phyloP scores from a whole-genome alignment of 441 rosid genomes.

The Erodium moschatum region DNA sequence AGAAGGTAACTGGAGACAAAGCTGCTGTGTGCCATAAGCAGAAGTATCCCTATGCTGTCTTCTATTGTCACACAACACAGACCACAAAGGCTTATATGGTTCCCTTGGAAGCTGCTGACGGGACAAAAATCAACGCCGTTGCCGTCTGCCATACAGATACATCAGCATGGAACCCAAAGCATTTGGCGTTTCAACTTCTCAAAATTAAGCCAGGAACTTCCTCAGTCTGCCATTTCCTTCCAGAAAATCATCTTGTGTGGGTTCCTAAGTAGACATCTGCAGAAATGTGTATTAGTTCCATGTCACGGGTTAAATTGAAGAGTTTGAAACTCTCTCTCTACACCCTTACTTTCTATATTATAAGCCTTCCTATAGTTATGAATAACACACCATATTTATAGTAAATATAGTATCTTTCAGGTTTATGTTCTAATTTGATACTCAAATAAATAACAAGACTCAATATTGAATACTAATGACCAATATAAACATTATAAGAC shows the following conservation, averaged over 20 bases:
- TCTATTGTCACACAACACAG: slow-evolving; percentile 16
- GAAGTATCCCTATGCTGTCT: slow-evolving; percentile 18
- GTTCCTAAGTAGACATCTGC: slow-evolving; percentile 10
- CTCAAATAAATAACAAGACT: no score
- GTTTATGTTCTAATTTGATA: no score
- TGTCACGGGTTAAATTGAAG: no score
- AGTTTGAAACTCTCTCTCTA: no score
- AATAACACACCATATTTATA: neutral
- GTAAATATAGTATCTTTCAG: no score
- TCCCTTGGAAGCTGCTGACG: slow-evolving; percentile 17
- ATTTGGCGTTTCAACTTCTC: slow-evolving; percentile 26
- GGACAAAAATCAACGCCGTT: slow-evolving; percentile 16
- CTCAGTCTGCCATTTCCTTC: slow-evolving; percentile 25
- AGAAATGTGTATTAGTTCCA: no score
- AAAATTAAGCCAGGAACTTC: slow-evolving; percentile 20
- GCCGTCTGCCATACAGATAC: slow-evolving; percentile 27
- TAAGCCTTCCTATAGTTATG: slow-evolving; percentile 3
- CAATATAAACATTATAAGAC: no score
- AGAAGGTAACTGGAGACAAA: slow-evolving; percentile 8
- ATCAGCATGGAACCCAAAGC: slow-evolving; percentile 19
- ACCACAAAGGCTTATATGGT: slow-evolving; percentile 19
- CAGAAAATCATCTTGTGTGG: slow-evolving; percentile 22
- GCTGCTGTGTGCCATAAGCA: slow-evolving; percentile 17
- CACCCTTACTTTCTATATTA: no score
- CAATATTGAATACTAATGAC: no score